Base-by-base conservation (phyloP, 1,139 yeast genomes). In the Yarrowia galli region DNA sequence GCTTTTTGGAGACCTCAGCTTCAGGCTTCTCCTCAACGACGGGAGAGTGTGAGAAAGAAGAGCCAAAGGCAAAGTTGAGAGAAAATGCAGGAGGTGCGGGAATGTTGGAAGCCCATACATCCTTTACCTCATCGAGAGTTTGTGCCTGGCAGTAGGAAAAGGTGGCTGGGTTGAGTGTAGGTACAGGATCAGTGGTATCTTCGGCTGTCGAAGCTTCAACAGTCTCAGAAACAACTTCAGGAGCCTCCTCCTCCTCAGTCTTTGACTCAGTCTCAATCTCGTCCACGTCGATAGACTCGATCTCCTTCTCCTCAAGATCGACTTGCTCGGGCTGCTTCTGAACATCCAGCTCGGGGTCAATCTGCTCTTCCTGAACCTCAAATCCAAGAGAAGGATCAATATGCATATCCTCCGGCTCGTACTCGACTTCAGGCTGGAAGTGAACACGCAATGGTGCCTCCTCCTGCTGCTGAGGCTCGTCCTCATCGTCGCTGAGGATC, bases 81-180 rank as follows among this genome's bases (percentile, higher is more conserved):
- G 64, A 58, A 7, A 8, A 42, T 1, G 51, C 15, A 13, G 64
- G 51, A 32, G 49, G 16, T 1, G 42, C 42, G 16, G 49, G 51
- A 5, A 16, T 58, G 18, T 12, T 20, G 10, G 51, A 25, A 7
- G 51, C 51, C 64, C 64, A 58, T 16, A 58, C 64, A n/a, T 42
- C 28, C 51, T 58, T 58, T 16, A 58, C 51, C 20, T 58, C 64
- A 5, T 58, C 64, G 12, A 58, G 64, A 9, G 32, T 58, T 18
- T 43, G 64, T 6, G 64, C 64, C 20, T 58, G 64, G 5, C 51
- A 42, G 42, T 58, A 58, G 2, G 64, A 58, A 16, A 58, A 58
- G 2, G 64, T 58, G 22, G 25, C 51, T 0, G 49, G 51, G 28
- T 58, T 58, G 49, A 58, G 23, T 0, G 54, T 49, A 12, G 32